Evolutionary conservation across 345 rosid species (phyloP).

Genomic region (Excoecaria cochinchinensis): DNA sequence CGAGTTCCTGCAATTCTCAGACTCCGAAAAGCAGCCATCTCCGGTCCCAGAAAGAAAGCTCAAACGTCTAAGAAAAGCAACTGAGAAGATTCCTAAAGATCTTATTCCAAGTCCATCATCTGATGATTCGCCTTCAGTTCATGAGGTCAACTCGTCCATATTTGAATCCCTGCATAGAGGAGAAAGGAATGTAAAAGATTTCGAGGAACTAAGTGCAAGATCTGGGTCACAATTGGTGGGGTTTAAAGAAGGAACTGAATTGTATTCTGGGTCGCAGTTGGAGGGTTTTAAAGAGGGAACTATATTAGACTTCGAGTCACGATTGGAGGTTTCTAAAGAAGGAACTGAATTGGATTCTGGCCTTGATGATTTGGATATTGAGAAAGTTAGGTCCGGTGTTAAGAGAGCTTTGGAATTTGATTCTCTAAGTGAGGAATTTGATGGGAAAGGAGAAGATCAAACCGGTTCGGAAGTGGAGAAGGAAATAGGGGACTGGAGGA

Average conservation of each 20-base stretch:
- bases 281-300: conserved; percentile 33
- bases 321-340: conserved; percentile 27
- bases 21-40: conserved; percentile 39
- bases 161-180: conserved; percentile 19
- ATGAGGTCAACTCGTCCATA: conserved; percentile 19
- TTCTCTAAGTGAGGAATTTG: conserved; percentile 28
- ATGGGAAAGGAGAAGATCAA: conserved; percentile 24
- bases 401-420: conserved; percentile 54
- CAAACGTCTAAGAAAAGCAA: conserved; percentile 64
- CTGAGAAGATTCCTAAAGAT: not conserved
- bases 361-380: conserved; percentile 28
- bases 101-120: not conserved
- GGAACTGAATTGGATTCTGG: conserved; percentile 34
- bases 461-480: conserved; percentile 25
- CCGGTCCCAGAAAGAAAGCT: conserved; percentile 50
- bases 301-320: conserved; percentile 22
- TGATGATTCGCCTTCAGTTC: conserved; percentile 9
- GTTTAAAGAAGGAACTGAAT: conserved; percentile 30
- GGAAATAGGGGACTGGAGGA: conserved; percentile 11
- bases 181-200: conserved; percentile 13
- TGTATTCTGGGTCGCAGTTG: conserved; percentile 26
- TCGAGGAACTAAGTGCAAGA: conserved; percentile 26
- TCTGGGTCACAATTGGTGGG: conserved; percentile 22
- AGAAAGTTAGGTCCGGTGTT: conserved; percentile 28
- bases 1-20: conserved; percentile 45